A percentile compares a stretch with the other conserved stretches of the same genome.
Conservation (phyloP, 805 yeast genomes). For the Priceomyces castillae region DNA sequence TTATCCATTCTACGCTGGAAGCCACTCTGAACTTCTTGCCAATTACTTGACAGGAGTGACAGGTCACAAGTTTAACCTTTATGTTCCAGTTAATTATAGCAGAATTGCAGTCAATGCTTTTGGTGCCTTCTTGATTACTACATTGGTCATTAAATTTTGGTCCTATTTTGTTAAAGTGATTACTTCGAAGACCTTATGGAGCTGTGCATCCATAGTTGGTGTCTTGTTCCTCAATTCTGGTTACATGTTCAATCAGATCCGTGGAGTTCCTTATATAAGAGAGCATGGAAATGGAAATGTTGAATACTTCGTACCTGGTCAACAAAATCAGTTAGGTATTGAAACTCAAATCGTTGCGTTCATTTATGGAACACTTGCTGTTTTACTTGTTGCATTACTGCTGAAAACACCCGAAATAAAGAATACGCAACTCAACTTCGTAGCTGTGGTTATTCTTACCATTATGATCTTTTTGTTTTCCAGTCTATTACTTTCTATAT, state of each 20-base stretch:
- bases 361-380: constrained; percentile 65
- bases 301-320: constrained; percentile 50
- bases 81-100: constrained; percentile 43
- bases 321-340: constrained; percentile 74
- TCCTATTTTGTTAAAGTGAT: constrained; percentile 38
- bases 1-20: constrained; percentile 48
- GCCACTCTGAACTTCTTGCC: constrained; percentile 35
- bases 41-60: constrained; percentile 36
- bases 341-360: constrained; percentile 87
- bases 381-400: constrained; percentile 56
- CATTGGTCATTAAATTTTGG: constrained; percentile 26
- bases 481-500: constrained; percentile 63
- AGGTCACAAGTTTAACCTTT: constrained; percentile 32
- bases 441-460: constrained; percentile 46
- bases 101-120: constrained; percentile 36
- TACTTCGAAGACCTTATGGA: constrained; percentile 66
- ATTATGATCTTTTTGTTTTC: constrained; percentile 52
- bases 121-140: constrained; percentile 26
- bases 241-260: constrained; percentile 88
- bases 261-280: constrained; percentile 65
- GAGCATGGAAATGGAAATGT: constrained; percentile 36
- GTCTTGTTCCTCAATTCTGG: constrained; percentile 79
- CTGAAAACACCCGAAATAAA: constrained; percentile 51
- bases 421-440: constrained; percentile 45
- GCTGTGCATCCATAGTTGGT: constrained; percentile 56